A percentile compares a stretch with the other conserved stretches of the same genome.
Conservation (phyloP, 2,329 filamentous ascomycete species). For the Sclerotinia subarctica region DNA sequence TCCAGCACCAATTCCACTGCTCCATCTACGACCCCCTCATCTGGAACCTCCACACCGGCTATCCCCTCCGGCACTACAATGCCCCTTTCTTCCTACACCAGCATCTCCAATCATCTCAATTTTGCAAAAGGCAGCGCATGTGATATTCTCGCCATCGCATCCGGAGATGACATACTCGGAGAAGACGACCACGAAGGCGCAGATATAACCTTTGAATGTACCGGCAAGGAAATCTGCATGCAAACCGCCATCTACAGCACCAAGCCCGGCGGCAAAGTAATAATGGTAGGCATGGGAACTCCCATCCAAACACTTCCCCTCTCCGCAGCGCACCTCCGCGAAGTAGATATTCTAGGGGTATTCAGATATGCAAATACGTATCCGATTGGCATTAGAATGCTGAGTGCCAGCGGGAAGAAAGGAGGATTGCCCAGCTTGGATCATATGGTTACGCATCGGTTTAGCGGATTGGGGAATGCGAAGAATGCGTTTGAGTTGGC, state of each 20-base stretch:
- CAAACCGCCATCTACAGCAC: constrained; percentile 73
- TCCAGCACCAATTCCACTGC: constrained; percentile 51
- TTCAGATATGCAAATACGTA: constrained; percentile 79
- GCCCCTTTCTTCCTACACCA: constrained; percentile 42
- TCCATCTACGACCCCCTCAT: constrained; percentile 26
- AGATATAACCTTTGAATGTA: constrained; percentile 72
- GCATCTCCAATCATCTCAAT: constrained; percentile 48
- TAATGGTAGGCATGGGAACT: constrained; percentile 78
- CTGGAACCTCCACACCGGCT: constrained; percentile 1
- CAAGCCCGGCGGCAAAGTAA: constrained; percentile 65
- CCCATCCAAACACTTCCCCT: constrained; percentile 72
- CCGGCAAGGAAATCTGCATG: constrained; percentile 71
- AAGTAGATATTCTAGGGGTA: constrained; percentile 75
- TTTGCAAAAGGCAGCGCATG: constrained; percentile 49
- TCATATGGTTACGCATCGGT: constrained; percentile 71
- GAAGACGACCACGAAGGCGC: constrained; percentile 52
- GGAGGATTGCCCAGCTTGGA: constrained; percentile 57
- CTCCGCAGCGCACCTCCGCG: constrained; percentile 67
- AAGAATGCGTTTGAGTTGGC: constrained; percentile 68
- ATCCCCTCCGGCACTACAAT: constrained; percentile 36
- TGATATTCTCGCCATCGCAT: constrained; percentile 46
- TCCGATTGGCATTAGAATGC: constrained; percentile 62
- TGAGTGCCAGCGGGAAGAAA: constrained; percentile 44
- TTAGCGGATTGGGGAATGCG: constrained; percentile 60
- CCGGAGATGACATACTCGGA: constrained; percentile 35